phyloP scores from a whole-genome alignment of 208 protist genomes.

The Trypanosoma lewisi region DNA sequence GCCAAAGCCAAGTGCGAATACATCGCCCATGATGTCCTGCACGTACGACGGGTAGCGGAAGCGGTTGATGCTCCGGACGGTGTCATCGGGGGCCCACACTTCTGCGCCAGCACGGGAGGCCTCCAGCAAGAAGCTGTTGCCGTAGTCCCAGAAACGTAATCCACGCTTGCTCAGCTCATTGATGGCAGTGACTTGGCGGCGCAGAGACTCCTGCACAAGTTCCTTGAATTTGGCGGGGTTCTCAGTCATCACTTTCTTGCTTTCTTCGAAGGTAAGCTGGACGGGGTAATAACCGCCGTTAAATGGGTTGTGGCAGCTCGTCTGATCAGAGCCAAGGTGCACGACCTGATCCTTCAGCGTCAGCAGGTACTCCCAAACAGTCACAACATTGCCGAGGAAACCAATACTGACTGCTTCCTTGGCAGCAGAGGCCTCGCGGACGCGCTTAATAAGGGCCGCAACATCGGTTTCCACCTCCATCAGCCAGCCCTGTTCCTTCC shows the following conservation, averaged over 20 bases:
- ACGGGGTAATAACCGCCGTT: constrained; percentile 90
- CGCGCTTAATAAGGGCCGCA: constrained; percentile 37
- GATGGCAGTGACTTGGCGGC: constrained; percentile 66
- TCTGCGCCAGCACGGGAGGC: constrained; percentile 61
- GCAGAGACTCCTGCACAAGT: constrained; percentile 69
- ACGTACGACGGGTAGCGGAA: constrained; percentile 88
- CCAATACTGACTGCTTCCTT: constrained; percentile 66
- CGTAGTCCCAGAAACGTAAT: constrained; percentile 90
- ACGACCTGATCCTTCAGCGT: constrained; percentile 31
- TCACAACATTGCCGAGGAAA: constrained; percentile 83
- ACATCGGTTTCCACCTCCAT: constrained; percentile 43
- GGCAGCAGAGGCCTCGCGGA: constrained; percentile 36
- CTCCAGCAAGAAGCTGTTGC: constrained; percentile 80
- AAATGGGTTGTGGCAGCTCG: constrained; percentile 89
- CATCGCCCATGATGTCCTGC: constrained; percentile 91
- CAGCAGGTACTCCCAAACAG: constrained; percentile 79
- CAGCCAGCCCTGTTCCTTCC: constrained; percentile 82
- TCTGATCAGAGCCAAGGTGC: constrained; percentile 89
- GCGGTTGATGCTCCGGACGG: constrained; percentile 24
- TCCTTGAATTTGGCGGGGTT: constrained; percentile 70
- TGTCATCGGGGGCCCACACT: constrained; percentile 43
- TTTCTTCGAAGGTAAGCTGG: constrained; percentile 72
- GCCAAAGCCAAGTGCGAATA: constrained; percentile 87
- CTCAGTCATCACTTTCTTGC: constrained; percentile 77
- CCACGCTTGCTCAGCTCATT: constrained; percentile 55